Base-by-base conservation (phyloP, 2,329 filamentous ascomycete species). In the Ceratocystis lukuohia region DNA sequence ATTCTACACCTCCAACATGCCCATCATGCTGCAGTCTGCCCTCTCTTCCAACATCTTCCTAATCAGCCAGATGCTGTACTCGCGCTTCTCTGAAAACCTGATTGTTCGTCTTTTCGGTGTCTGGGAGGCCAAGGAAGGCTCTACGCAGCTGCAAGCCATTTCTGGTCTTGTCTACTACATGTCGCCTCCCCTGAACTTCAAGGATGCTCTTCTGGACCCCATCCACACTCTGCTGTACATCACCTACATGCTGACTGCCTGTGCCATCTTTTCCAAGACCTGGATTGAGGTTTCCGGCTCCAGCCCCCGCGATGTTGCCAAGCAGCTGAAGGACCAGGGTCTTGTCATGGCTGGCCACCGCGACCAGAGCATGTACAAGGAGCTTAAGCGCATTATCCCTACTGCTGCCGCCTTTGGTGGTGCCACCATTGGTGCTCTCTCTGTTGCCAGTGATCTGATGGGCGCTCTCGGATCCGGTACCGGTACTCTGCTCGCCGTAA, bases 1-100 rank as follows among this genome's bases (percentile, higher is more conserved):
- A 68, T 99, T 99, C 86, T 99, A 99, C 82, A 99, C 94, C 76
- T 96, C 92, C 77, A 99, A 99, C 88, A 99, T 99, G 95, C 94
- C 94, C 75, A 99, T 99, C 80, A 99, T 99, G 94, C 84, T 99
- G 77, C 95, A 99, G 82, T 97, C 93, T 61, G 94, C 94, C 72
- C 86, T 99, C 72, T 96, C 91, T 71, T 96, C 93, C 83, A 99
- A 99, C 84, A 86, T 99, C 79, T 99, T 99, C 87, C 82, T 99
- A 70, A 91, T 99, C 80, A 94, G 89, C 76, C 94, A 99, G 83
- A 97, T 97, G 92, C 86, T 99, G 71, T 97, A 96, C 86, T 96
- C 90, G 70, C 92, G 93, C 77, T 97, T 99, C 84, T 94, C 91
- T 61, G 94, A 99, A 81, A 99, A 99, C 84, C 88, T 99, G 69